Percentiles rank a stretch among this genome's conserved stretches.
These are phyloP conservation scores for Pichia heedii DNA, from an alignment of 805 yeast species.

Conservation along the genomic window DNA sequence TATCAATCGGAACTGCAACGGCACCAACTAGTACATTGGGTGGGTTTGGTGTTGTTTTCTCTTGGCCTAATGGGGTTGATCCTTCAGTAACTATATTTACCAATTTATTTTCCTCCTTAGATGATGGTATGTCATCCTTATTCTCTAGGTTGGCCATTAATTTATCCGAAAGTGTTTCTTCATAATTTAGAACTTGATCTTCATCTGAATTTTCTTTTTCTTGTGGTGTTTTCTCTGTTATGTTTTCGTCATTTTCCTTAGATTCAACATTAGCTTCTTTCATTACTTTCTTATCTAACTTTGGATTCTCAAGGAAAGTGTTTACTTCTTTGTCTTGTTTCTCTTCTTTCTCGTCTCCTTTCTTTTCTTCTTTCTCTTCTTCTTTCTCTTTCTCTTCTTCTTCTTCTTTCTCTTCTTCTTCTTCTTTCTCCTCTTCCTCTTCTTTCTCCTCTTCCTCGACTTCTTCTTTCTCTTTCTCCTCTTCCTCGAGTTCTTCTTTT, in stretches of 20 bases:
- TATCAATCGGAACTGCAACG: too few species aligned
- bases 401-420: slow-evolving; percentile 2
- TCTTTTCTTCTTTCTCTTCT: background rate
- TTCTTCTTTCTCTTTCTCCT: background rate
- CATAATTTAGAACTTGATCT: too few species aligned
- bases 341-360: background rate
- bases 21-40: too few species aligned
- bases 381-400: background rate
- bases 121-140: too few species aligned
- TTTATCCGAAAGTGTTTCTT: too few species aligned
- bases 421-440: slow-evolving; percentile 2
- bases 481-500: slow-evolving; percentile 3
- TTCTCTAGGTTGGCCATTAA: too few species aligned
- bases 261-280: background rate
- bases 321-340: background rate
- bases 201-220: background rate
- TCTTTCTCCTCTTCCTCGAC: slow-evolving; percentile 1
- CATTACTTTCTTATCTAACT: background rate
- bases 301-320: background rate
- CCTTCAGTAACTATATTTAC: too few species aligned
- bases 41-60: too few species aligned
- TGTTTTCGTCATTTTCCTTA: background rate
- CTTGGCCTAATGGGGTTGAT: too few species aligned
- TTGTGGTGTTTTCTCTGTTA: background rate
- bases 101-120: too few species aligned